phyloP scores from a whole-genome alignment of 2,329 filamentous ascomycete species.

The Xylariaceae sp. region DNA sequence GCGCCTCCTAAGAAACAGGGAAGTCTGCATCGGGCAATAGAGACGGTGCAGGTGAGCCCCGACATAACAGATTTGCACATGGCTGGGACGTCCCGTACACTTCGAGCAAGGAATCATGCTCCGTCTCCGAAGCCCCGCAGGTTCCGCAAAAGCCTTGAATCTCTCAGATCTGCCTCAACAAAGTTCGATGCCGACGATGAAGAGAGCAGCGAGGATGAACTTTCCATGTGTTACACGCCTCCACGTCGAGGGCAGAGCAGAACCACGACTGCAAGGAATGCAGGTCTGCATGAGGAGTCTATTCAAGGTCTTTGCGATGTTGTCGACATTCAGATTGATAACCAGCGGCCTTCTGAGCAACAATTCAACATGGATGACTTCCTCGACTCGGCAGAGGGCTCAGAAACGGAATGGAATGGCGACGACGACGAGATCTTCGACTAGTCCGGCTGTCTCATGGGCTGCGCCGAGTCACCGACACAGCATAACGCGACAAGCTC shows the following conservation, averaged over 20 bases:
- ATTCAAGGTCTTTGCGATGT: constrained; percentile 66
- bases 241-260: constrained; percentile 10
- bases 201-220: constrained; percentile 31
- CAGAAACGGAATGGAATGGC: constrained; percentile 54
- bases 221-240: constrained; percentile 17
- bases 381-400: constrained; percentile 49
- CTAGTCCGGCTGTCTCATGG: too few species aligned
- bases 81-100: constrained; percentile 25
- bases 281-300: constrained; percentile 25
- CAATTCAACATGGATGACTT: constrained; percentile 70
- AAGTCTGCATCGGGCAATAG: constrained; percentile 7
- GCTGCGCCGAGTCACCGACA: too few species aligned
- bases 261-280: constrained; percentile 12
- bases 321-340: constrained; percentile 69
- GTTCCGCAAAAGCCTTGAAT: background rate
- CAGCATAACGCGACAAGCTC: too few species aligned
- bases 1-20: constrained; percentile 17
- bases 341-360: constrained; percentile 64
- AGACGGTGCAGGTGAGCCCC: constrained; percentile 4
- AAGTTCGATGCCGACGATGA: constrained; percentile 30
- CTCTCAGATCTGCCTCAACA: constrained; percentile 12
- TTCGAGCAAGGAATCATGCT: constrained; percentile 24
- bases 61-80: background rate
- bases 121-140: too few species aligned
- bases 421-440: constrained; percentile 19